Evolutionary conservation across 2,329 filamentous ascomycete species (phyloP), one percentile per base, ranked within the genome.

Genomic region (Pseudogymnoascus verrucosus): DNA sequence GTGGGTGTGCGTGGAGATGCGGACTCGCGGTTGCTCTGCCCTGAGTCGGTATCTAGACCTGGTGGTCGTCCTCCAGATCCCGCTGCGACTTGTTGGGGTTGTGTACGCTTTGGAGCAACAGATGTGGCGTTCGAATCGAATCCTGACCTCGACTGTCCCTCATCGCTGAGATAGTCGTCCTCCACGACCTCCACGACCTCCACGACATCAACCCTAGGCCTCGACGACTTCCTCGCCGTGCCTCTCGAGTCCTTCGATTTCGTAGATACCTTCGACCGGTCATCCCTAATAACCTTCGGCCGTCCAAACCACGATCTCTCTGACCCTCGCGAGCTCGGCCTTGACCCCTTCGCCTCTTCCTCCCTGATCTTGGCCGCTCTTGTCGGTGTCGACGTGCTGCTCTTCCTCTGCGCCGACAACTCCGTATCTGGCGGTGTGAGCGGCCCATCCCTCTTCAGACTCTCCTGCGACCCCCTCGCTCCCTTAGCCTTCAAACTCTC

Each of bases 401-500:
- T 59, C 69, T 70, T 76, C 67, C 70, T 74, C 68, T 71, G 68
- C 60, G 76, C 78, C 2, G 83, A 83, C 16, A 86, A 67, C 64
- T 87, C 85, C 3, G 85, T 88, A 67, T 87, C 85, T 1, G 85
- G 85, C 1, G 85, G 85, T 62, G 82, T 88, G 2, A 84, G 84
- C n/a, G 85, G 81, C 67, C 84, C 77, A 61, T 76, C 77, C 68
- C 80, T 77, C 69, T 75, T 80, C 67, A 65, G 74, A 51, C 76
- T 71, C 60, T 73, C 42, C 19, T 37, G 54, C 5, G 54, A 59
- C 3, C 54, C 54, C 2, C 34, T 31, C 54, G 79, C 69, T 76
- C 57, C 80, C 73, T 74, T 81, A 71, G 67, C 78, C 65, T 72
- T 80, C 67, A 65, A 74, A 51, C 76, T 71, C 60, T 73, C 40